Base-by-base conservation (phyloP, 352 stramenopile species). In the Phytophthora constricta region DNA sequence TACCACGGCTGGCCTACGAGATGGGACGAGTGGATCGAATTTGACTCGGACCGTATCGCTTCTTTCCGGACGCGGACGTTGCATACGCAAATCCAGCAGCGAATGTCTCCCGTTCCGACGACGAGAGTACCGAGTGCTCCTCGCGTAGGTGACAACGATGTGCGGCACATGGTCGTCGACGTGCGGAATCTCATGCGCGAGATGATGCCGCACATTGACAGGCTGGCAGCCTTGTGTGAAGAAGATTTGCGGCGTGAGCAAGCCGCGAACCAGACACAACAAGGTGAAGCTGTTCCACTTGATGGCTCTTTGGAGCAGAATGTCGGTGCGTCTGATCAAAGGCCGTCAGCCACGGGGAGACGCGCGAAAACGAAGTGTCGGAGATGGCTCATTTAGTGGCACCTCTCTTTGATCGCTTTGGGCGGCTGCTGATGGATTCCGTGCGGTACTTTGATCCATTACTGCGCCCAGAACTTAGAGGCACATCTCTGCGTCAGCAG, bases 21-120 rank as follows among this genome's bases (percentile, higher is more conserved):
- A 5, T 99, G 97, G 97, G 96, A 99, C 75, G 97, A 99, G 74
- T 99, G 96, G 95, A 93, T 99, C 53, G 80, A 97, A 45, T 92
- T 91, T 43, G 87, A 98, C 72, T 99, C 96, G 39, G 82, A 92
- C 20, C 85, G 97, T 7, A 92, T 99, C 41, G 92, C 97, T 0
- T 95, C 96, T 0, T 99, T 99, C 72, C 89, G 97, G 5, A 98
- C 96, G 8, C 81, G 95, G 3, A 99, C 97, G 0, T 50, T 79
- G 8, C 84, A 93, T 55, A 75, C 72, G 0, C 57, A 79, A 37
- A 81, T 70, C n/a, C 34, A 65, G 4, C 67, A 70, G 10, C 79
- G 86, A 9, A 76, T 92, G 66, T 93, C 84, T 5, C 88, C 86
- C 0, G 57, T 78, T 19, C 83, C 85, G 0, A 75, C 62, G 5